Evolutionary conservation across 1,284 basidiomycete species (phyloP).

Genomic region (Cryptococcus sp.): DNA sequence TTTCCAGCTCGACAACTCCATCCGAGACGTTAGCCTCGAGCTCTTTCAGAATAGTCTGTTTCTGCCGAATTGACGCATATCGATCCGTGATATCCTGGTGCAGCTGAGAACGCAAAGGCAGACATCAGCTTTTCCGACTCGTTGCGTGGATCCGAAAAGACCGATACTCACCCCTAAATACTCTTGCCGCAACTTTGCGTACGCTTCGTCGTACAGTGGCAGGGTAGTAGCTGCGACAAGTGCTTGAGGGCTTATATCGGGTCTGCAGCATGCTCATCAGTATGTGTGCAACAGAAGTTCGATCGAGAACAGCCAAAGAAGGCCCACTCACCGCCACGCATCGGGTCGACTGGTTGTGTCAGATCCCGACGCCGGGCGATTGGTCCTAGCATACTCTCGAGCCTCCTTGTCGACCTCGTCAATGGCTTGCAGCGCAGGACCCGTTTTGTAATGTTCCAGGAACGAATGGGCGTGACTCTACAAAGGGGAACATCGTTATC

Average conservation of each 20-base stretch:
- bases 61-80: slow-evolving; percentile 37
- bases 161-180: slow-evolving; percentile 40
- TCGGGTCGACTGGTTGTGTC: slow-evolving; percentile 21
- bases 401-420: slow-evolving; percentile 43
- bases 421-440: slow-evolving; percentile 32
- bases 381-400: slow-evolving; percentile 17
- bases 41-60: slow-evolving; percentile 39
- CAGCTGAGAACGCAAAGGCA: slow-evolving; percentile 24
- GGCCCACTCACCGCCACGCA: slow-evolving; percentile 44
- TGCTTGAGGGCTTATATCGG: slow-evolving; percentile 43
- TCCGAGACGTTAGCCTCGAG: slow-evolving; percentile 42
- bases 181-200: slow-evolving; percentile 39
- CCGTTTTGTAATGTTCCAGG: slow-evolving; percentile 41
- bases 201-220: slow-evolving; percentile 47
- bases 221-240: slow-evolving; percentile 41
- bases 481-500: no score
- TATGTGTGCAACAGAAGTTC: not conserved
- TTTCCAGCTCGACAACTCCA: slow-evolving; percentile 45
- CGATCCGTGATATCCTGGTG: slow-evolving; percentile 34
- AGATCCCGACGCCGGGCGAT: slow-evolving; percentile 14
- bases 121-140: not conserved
- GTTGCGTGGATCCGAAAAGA: no score
- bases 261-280: slow-evolving; percentile 19
- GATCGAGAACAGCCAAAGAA: not conserved
- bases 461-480: slow-evolving; percentile 30